Base-by-base conservation (phyloP, 768 basidiomycete genomes). In the Porpolomopsis calyptriformis region DNA sequence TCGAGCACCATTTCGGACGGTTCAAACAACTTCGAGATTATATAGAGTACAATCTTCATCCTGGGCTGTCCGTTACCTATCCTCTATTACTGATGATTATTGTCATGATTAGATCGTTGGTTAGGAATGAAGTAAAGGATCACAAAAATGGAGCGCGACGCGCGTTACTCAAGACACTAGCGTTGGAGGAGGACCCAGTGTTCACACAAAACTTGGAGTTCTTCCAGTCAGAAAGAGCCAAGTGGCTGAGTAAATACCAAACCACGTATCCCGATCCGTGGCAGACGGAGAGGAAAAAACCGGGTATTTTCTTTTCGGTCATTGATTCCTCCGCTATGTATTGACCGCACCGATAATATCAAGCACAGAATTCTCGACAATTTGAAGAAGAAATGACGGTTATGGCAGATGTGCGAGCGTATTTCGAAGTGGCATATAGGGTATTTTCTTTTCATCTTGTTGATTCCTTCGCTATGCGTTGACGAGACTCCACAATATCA, bases 351-450 rank as follows among this genome's bases (percentile, higher is more conserved):
- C n/a, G n/a, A n/a, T n/a, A n/a, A n/a, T n/a, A 4, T 20, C 18
- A 16, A 31, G 3, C n/a, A 29, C 38, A 4, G 7, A 9, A 22
- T 9, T 19, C 40, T 38, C 4, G 16, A 4, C 2, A 8, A 2
- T 39, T 23, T 25, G 16, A 37, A 22, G 8, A 71, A 11, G 79
- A 76, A 41, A 46, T 79, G 11, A 49, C 54, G 2, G 66, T 79
- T 4, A 76, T 77, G 71, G 72, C 77, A 0, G 69, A 71, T 14
- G 72, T 78, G 0, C 66, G 69, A 0, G 77, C 74, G 4, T 81
- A 76, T 49, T 78, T 73, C 54, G 68, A 74, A 31, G 66, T 79
- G 0, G 69, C 77, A 5, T 71, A 66, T 60, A 73, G 74, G 65
- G 77, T 75, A 47, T 16, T 60, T 46, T 37, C 31, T 10, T 10